Evolutionary conservation across 352 stramenopile species (phyloP), one percentile per base, ranked within the genome.

Genomic region (Phytophthora agathidicida): DNA sequence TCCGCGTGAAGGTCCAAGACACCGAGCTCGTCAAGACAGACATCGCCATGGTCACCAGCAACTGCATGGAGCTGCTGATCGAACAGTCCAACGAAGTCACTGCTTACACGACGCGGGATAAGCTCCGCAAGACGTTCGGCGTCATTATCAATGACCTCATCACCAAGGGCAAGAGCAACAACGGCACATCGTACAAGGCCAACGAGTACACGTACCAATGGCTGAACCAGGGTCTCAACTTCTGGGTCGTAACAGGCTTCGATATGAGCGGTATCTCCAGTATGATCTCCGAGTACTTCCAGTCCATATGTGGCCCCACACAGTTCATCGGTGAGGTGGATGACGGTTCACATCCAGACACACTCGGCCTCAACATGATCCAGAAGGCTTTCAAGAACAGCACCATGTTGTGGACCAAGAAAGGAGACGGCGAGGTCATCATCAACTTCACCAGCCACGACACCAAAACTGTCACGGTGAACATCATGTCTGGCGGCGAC

Each of bases 401-500:
- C 38, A 65, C 43, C 4, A 66, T 71, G 10, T 69, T 66, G 1
- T 86, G 76, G 76, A 77, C 48, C 0, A 78, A 75, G 38, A 47
- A 52, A 4, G 72, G 73, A 38, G 72, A 83, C 32, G 77, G 75
- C 13, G 13, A 66, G 5, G 55, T 87, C 1, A 64, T 58, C 19
- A 51, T 86, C 41, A 74, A 52, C 0, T 87, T 89, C 39, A 54
- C 16, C 5, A 87, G 71, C 54, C 41, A 58, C 7, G 80, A 89
- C 26, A 70, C 58, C 16, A 61, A 80, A 23, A 63, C 82, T 16
- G 77, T 88, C 6, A 65, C 20, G 0, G 73, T 89, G 11, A 83
- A 83, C 35, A 71, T 89, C 33, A 58, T 67, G 22, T 88, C 75
- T 14, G 75, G 71, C 16, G 75, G 80, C 8, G 56, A 79, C 26